phyloP scores from a whole-genome alignment of 2,329 filamentous ascomycete species.

The Pezicula radicicola region DNA sequence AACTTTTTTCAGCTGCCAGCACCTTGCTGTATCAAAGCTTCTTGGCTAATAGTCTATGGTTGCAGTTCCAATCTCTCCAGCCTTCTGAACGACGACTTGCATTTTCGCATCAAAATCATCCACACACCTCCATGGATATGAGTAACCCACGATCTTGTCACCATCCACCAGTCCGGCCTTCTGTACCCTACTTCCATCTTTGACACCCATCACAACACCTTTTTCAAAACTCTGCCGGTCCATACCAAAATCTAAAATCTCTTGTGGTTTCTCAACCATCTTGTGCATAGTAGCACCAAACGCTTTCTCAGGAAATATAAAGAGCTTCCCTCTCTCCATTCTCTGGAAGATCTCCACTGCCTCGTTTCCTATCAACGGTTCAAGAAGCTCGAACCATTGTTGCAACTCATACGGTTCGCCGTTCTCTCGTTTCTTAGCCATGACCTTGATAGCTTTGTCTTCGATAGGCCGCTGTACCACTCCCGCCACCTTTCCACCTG shows the following conservation, averaged over 20 bases:
- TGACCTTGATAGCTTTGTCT: constrained; percentile 13
- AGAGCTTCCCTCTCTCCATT: constrained; percentile 7
- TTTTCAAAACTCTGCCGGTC: constrained; percentile 14
- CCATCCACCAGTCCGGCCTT: constrained; percentile 19
- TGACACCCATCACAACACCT: constrained; percentile 14
- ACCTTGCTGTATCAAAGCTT: background rate
- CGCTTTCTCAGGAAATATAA: constrained; percentile 9
- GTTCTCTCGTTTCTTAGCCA: constrained; percentile 6
- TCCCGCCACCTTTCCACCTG: background rate
- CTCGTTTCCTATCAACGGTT: constrained; percentile 13
- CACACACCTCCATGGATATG: constrained; percentile 18
- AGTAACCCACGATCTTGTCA: constrained; percentile 15
- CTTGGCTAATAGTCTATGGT: background rate
- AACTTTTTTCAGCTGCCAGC: background rate
- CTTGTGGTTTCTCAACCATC: constrained; percentile 13
- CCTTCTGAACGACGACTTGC: constrained; percentile 13
- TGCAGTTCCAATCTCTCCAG: background rate
- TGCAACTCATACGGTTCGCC: constrained; percentile 11
- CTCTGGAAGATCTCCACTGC: constrained; percentile 5
- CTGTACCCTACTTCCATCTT: constrained; percentile 16
- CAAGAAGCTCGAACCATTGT: constrained; percentile 11
- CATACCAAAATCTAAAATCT: constrained; percentile 22
- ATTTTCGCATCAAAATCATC: constrained; percentile 15
- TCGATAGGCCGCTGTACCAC: constrained; percentile 11
- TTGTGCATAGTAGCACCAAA: constrained; percentile 15